A percentile compares a stretch with the other conserved stretches of the same genome.
These are phyloP conservation scores for Lichtheimia ornata DNA, from an alignment of 371 early-diverging fungal species.

Conservation along the genomic window DNA sequence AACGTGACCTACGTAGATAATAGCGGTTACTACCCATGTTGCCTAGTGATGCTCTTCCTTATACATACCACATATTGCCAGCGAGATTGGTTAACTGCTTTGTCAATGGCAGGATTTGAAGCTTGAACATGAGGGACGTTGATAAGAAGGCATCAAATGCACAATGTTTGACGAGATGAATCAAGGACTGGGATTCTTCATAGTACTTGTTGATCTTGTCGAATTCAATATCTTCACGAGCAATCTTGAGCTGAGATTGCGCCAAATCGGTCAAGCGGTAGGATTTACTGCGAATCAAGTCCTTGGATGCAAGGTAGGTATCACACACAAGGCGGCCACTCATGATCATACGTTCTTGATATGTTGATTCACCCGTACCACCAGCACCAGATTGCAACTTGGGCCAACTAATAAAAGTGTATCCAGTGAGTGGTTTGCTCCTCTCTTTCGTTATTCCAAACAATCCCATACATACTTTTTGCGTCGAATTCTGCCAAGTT, in stretches of 20 bases:
- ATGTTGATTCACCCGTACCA: conserved; percentile 81
- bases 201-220: conserved; percentile 78
- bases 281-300: conserved; percentile 83
- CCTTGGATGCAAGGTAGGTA: conserved; percentile 91
- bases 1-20: conserved; percentile 58
- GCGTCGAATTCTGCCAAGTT: conserved; percentile 83
- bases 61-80: conserved; percentile 87
- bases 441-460: no score
- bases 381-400: conserved; percentile 82
- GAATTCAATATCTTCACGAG: conserved; percentile 86
- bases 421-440: background rate
- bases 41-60: no score
- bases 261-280: conserved; percentile 85
- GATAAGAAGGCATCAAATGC: conserved; percentile 86
- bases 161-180: conserved; percentile 77
- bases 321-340: conserved; percentile 95
- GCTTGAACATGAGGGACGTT: conserved; percentile 79
- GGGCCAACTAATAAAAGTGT: conserved; percentile 60
- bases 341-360: conserved; percentile 71
- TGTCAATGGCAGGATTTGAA: conserved; percentile 93
- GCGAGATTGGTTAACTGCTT: conserved; percentile 92
- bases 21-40: no score
- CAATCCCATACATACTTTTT: conserved; percentile 49
- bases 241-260: conserved; percentile 72
- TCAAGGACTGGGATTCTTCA: conserved; percentile 57